These are phyloP conservation scores for Dioscorea alata DNA, from an alignment of 106 monocot genomes.

Conservation along the genomic window DNA sequence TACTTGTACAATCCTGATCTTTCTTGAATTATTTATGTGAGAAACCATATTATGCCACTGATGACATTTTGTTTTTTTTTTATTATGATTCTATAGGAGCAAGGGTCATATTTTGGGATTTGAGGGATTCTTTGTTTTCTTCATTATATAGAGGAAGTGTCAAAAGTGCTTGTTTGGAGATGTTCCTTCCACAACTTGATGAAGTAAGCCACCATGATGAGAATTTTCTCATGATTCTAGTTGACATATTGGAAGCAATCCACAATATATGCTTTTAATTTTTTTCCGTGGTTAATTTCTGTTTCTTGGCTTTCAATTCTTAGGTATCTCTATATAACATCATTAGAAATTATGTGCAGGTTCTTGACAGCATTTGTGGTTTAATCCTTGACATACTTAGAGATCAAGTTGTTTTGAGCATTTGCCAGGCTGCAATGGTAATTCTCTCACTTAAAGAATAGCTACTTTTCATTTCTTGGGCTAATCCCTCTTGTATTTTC, in stretches of 20 bases:
- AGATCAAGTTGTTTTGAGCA: conserved; percentile 58
- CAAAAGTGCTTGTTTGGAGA: conserved; percentile 44
- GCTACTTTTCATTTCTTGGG: conserved; percentile 1
- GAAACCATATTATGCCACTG: too few species aligned
- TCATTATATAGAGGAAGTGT: conserved; percentile 55
- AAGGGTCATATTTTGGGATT: conserved; percentile 65
- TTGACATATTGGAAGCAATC: too few species aligned
- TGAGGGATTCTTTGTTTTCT: conserved; percentile 57
- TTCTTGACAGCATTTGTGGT: conserved; percentile 63
- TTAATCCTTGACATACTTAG: conserved; percentile 55
- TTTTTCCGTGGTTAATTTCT: too few species aligned
- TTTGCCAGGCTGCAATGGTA: conserved; percentile 72
- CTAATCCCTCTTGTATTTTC: conserved; percentile 14
- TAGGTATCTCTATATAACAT: too few species aligned
- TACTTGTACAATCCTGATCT: too few species aligned
- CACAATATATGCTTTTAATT: too few species aligned
- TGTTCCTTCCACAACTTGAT: conserved; percentile 50
- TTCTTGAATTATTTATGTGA: too few species aligned
- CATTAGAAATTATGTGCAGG: conserved; percentile 14
- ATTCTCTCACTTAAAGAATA: neutral
- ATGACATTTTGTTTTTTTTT: neutral
- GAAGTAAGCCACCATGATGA: conserved; percentile 29
- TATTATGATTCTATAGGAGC: conserved; percentile 21
- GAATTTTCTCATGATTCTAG: too few species aligned
- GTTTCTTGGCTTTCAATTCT: too few species aligned